phyloP scores from a whole-genome alignment of 345 rosid species.

The Geranium rotundifolium region DNA sequence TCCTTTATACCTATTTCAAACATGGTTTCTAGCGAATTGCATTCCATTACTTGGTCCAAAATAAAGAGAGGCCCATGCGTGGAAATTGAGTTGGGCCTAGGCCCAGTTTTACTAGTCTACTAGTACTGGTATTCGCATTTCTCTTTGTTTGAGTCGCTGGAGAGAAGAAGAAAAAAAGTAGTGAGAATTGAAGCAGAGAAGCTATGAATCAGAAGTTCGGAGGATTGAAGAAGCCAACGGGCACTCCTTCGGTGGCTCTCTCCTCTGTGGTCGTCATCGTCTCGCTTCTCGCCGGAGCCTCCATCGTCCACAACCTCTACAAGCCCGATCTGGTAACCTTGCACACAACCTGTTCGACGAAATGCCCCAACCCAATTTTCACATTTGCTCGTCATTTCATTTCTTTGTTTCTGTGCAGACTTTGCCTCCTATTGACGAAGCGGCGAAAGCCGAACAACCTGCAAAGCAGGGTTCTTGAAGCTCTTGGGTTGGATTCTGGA shows the following conservation, averaged over 20 bases:
- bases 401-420: slow-evolving; percentile 19
- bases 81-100: no score
- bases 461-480: not conserved
- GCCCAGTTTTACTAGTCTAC: no score
- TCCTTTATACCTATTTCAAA: no score
- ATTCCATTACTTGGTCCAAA: no score
- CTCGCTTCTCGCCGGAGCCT: slow-evolving; percentile 68
- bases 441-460: slow-evolving; percentile 8
- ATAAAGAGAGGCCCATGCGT: no score
- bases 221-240: slow-evolving; percentile 38
- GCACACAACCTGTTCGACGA: slow-evolving; percentile 29
- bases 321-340: slow-evolving; percentile 51
- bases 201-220: slow-evolving; percentile 42
- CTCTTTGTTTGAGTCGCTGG: not conserved
- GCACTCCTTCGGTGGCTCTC: slow-evolving; percentile 60
- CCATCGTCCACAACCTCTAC: slow-evolving; percentile 56
- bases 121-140: no score
- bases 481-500: not conserved
- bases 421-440: slow-evolving; percentile 30
- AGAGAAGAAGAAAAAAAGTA: not conserved
- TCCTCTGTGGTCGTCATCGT: slow-evolving; percentile 46
- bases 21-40: no score
- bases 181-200: no score
- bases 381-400: no score
- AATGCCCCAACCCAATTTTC: slow-evolving; percentile 14